Evolutionary conservation across 106 monocot species (phyloP), one percentile per base, ranked within the genome.

Genomic region (Cymbidium sinense): DNA sequence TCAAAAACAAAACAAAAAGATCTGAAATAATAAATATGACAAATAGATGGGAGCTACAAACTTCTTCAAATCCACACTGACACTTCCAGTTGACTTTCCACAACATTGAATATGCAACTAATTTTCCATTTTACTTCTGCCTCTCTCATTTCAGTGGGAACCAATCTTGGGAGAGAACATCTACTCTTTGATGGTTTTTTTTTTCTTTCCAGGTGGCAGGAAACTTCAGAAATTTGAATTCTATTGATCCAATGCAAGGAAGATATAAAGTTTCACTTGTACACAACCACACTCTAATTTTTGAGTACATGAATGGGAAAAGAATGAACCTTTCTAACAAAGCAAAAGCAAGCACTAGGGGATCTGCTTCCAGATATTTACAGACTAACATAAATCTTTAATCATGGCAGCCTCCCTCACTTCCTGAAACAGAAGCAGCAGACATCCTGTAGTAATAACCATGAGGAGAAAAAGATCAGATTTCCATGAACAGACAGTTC

Each of bases 361-460:
- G 19, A 64, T 28, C 64, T 64, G 25, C 64, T 64, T 64, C 19
- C 27, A 64, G 64, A 28, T 64, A 64, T 64, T 64, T 64, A 64
- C 64, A 64, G 27, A 29, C 27, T 27, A 64, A 64, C 4, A 27
- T 23, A 17, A 64, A 64, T 64, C 27, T 64, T 29, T 64, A 29
- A 64, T 64, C 28, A 23, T 1, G 28, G 11, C 7, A 29, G 27
- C n/a, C n/a, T 27, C 64, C 64, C 27, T 64, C 64, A 64, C 27
- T 28, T 28, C 27, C 11, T 64, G 27, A 64, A 64, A 64, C 64
- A 64, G 64, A 28, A 64, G 64, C 64, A 64, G 64, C 64, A 64
- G n/a, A 64, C 28, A 29, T 64, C 28, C 64, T 64, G 27, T 4
- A 64, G 64, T 64, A 29, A 64, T 9, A 29, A 64, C 64, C n/a